Base-by-base conservation (phyloP, 2,329 filamentous ascomycete species). In the Simplicillium aogashimaense region DNA sequence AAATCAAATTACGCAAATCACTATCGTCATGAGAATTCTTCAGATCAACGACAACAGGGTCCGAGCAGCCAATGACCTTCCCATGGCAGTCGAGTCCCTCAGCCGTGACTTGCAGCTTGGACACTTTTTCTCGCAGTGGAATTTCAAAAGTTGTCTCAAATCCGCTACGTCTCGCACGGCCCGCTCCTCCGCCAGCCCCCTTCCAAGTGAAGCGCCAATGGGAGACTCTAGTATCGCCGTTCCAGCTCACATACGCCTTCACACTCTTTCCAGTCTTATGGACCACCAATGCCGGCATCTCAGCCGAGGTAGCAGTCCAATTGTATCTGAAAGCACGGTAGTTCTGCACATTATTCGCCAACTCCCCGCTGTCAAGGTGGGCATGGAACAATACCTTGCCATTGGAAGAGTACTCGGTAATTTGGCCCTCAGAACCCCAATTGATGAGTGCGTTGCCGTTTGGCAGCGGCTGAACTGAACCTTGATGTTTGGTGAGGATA, bases 391-490 rank as follows among this genome's bases (percentile, higher is more conserved):
- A 53, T 4, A 67, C 51, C 3, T 60, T 56, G 8, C 73, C 74
- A 14, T 67, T 62, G 2, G 56, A 46, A 1, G 57, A 58, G 47
- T 70, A 65, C 47, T 70, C 69, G 2, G 67, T 72, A 15, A 72
- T 47, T 3, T 64, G 65, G 0, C 68, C 68, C 16, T 63, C 64
- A 0, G 64, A 65, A 2, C 76, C 75, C 75, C 75, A 81, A 47
- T 73, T 73, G 36, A 79, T 66, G 30, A 79, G 57, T 7, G 66
- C 66, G 42, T 76, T 70, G 29, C 69, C 69, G 40, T 68, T 67
- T 0, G 69, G 64, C 0, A 80, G 62, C 7, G 73, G 49, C 46
- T 81, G 75, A 12, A 70, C 66, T 33, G 56, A 64, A 6, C 65
- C 64, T 43, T 68, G 66, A 0, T 72, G 74, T 35, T 64, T 68